Base-by-base conservation (phyloP, 768 basidiomycete species). In the Tremella fuciformis region DNA sequence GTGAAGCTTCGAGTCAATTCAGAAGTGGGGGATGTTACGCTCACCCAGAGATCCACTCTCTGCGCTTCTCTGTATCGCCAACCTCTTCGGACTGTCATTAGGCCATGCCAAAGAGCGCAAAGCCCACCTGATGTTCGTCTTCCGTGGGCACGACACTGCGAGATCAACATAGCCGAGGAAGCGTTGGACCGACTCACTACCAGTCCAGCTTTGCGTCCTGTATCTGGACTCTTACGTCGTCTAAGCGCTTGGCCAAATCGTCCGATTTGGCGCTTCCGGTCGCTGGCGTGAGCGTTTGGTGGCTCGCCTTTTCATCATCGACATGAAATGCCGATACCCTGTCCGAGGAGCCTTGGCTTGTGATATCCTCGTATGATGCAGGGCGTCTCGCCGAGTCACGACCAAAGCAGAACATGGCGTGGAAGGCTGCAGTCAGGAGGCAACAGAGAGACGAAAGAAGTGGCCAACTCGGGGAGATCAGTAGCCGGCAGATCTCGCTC, bases 71-170 rank as follows among this genome's bases (percentile, higher is more conserved):
- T 8, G 65, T 60, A 21, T 53, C 53, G 7, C 66, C 68, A 1
- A 72, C 64, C n/a, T 70, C 65, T 44, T 76, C 74, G 13, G 74
- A 76, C 66, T 67, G 29, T 0, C 16, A 21, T 39, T 11, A 60
- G 25, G 15, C 22, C 8, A 39, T 37, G 15, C 9, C 34, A 21
- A 18, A 26, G 53, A n/a, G n/a, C 48, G 16, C 26, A 24, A 15
- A 3, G 53, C 60, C 0, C 19, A 66, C 69, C 62, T 73, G 74
- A 63, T 76, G 74, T 53, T 72, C 74, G 40, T 76, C 74, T 50
- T 72, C 74, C 46, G 65, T 70, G 3, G 72, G 70, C 15, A 76
- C 67, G 18, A 74, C 60, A 53, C 74, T 76, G n/a, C 9, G 7
- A 9, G 2, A 18, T n/a, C 18, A 22, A 26, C 18, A 15, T 48